A percentile compares a stretch with the other conserved stretches of the same genome.
phyloP scores from a whole-genome alignment of 2,329 filamentous ascomycete species.

The Monosporascus sp. region DNA sequence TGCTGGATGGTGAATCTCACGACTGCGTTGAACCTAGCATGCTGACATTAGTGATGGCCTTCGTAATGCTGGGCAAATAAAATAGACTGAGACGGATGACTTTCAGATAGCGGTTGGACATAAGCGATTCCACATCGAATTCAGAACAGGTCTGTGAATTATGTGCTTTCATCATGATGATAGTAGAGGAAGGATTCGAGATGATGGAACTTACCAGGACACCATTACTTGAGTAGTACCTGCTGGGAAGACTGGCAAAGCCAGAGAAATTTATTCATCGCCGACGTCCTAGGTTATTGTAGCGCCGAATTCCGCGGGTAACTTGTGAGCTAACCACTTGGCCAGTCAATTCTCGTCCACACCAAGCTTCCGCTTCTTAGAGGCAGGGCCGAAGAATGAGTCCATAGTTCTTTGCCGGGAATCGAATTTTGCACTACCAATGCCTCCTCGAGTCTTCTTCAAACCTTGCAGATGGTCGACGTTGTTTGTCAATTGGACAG shows the following conservation, averaged over 20 bases:
- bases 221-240: neutral
- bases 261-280: neutral
- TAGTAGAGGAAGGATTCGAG: constrained; percentile 32
- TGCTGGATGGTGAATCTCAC: too few species aligned
- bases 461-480: constrained; percentile 66
- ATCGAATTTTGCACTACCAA: constrained; percentile 74
- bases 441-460: constrained; percentile 75
- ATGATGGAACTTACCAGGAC: constrained; percentile 33
- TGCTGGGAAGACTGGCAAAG: neutral
- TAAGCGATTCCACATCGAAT: constrained; percentile 62
- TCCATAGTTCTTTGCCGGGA: constrained; percentile 70
- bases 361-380: constrained; percentile 45
- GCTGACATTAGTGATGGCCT: constrained; percentile 5
- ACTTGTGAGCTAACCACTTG: neutral
- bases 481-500: constrained; percentile 60
- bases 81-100: constrained; percentile 1
- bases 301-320: neutral
- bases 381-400: constrained; percentile 57
- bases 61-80: neutral
- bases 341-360: constrained; percentile 13
- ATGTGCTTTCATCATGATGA: constrained; percentile 61
- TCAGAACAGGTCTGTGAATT: constrained; percentile 84
- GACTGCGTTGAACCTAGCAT: too few species aligned
- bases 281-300: neutral
- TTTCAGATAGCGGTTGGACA: constrained; percentile 82